These are phyloP conservation scores for Komagataella ulmi DNA, from an alignment of 805 yeast species.

Conservation along the genomic window DNA sequence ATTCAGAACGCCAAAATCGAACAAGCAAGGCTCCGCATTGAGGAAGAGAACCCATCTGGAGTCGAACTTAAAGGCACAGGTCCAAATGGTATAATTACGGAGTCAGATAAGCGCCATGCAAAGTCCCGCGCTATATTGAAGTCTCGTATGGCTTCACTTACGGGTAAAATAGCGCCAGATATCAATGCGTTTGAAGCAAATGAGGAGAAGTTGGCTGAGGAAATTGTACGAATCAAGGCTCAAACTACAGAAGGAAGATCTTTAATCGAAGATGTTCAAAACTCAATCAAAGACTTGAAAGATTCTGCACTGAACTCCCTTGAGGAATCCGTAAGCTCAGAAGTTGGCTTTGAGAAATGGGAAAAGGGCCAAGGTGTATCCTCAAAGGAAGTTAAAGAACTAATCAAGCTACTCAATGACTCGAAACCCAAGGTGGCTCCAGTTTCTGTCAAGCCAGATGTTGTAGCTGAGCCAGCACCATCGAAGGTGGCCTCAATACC, in stretches of 20 bases:
- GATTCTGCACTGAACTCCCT: constrained; percentile 22
- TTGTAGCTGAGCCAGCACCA: background rate
- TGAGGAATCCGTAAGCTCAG: constrained; percentile 15
- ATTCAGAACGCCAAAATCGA: constrained; percentile 58
- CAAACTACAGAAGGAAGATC: constrained; percentile 44
- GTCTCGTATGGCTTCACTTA: constrained; percentile 85
- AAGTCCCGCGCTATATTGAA: constrained; percentile 65
- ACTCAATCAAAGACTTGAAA: constrained; percentile 50
- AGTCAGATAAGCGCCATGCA: constrained; percentile 68
- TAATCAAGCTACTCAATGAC: constrained; percentile 42
- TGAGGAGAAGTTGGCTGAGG: constrained; percentile 39
- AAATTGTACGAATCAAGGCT: constrained; percentile 32
- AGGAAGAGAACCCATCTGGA: constrained; percentile 54
- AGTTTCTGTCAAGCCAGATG: constrained; percentile 4
- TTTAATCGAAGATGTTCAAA: constrained; percentile 59
- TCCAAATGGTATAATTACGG: constrained; percentile 77
- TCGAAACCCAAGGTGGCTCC: constrained; percentile 11
- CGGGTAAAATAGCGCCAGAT: constrained; percentile 51
- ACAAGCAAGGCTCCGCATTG: constrained; percentile 39
- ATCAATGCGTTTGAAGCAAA: constrained; percentile 36
- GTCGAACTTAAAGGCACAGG: constrained; percentile 69
- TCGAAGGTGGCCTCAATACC: background rate
- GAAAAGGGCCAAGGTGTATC: constrained; percentile 72
- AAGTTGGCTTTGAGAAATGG: constrained; percentile 55
- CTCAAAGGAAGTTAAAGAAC: constrained; percentile 42